These are phyloP conservation scores for Zalaria obscura DNA, from an alignment of 2,329 filamentous ascomycete genomes.

Conservation along the genomic window DNA sequence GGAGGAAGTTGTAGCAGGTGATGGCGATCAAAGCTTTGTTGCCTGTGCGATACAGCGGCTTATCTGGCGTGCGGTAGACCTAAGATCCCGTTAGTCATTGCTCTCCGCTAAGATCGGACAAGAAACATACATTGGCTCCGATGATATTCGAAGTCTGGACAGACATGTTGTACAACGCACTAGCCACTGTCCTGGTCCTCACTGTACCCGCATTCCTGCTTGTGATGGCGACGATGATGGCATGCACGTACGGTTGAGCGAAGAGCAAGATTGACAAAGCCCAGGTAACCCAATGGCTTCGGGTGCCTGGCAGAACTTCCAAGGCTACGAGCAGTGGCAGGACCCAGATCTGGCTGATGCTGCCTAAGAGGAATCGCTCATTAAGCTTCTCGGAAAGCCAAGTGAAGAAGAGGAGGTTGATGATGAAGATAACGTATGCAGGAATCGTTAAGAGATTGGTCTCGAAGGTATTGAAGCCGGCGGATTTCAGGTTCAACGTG, in stretches of 20 bases:
- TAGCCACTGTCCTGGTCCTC: slow-evolving; percentile 46
- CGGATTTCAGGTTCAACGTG: slow-evolving; percentile 21
- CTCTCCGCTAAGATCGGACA: background rate
- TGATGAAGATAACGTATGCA: slow-evolving; percentile 33
- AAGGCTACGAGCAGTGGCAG: slow-evolving; percentile 26
- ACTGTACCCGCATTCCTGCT: slow-evolving; percentile 50
- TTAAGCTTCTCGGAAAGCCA: slow-evolving; percentile 36
- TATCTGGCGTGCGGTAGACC: slow-evolving; percentile 43
- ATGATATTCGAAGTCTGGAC: slow-evolving; percentile 27
- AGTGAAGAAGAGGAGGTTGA: slow-evolving; percentile 34
- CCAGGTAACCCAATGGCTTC: slow-evolving; percentile 24
- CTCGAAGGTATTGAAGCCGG: slow-evolving; percentile 27
- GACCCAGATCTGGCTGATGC: slow-evolving; percentile 26
- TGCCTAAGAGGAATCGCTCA: slow-evolving; percentile 35
- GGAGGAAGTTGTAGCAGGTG: slow-evolving; percentile 32
- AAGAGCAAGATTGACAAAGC: slow-evolving; percentile 23
- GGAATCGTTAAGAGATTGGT: slow-evolving; percentile 28
- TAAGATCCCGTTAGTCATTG: slow-evolving; percentile 1
- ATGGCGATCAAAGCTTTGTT: slow-evolving; percentile 41
- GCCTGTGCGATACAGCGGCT: slow-evolving; percentile 39
- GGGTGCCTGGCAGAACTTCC: slow-evolving; percentile 17
- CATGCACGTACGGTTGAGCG: slow-evolving; percentile 33
- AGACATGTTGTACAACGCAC: slow-evolving; percentile 46
- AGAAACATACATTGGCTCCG: slow-evolving; percentile 9
- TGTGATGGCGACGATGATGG: slow-evolving; percentile 46